These are phyloP conservation scores for Didymellaceae sp. DNA, from an alignment of 2,329 filamentous ascomycete genomes.

Conservation along the genomic window DNA sequence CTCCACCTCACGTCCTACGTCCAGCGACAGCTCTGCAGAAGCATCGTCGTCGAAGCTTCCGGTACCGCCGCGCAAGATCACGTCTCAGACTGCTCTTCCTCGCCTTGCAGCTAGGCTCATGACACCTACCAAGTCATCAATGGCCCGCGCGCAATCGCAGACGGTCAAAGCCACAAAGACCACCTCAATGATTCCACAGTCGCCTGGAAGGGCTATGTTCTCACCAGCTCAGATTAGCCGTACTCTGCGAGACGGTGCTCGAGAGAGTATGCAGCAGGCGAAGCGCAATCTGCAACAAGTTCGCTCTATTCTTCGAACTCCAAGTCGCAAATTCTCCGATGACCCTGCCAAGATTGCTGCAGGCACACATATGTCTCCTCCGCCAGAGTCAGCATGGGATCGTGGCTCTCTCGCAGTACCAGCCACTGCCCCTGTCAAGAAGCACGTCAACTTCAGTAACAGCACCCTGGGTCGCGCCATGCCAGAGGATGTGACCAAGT, in stretches of 20 bases:
- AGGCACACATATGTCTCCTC: conserved; percentile 63
- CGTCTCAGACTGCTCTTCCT: conserved; percentile 51
- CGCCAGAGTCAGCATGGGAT: conserved; percentile 49
- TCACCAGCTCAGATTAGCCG: conserved; percentile 42
- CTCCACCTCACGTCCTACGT: conserved; percentile 67
- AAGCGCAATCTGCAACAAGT: conserved; percentile 61
- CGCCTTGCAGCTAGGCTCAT: conserved; percentile 60
- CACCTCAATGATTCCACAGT: conserved; percentile 62
- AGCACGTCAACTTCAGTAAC: conserved; percentile 82
- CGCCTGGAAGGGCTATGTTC: conserved; percentile 60
- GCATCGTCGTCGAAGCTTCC: conserved; percentile 18
- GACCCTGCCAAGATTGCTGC: conserved; percentile 66
- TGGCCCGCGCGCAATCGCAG: conserved; percentile 62
- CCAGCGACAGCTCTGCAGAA: conserved; percentile 43
- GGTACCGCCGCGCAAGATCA: conserved; percentile 38
- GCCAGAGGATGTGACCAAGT: conserved; percentile 41
- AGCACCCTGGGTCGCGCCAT: conserved; percentile 62
- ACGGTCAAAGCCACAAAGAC: conserved; percentile 58
- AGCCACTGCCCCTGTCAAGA: conserved; percentile 75
- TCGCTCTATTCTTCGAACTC: conserved; percentile 68
- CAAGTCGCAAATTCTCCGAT: conserved; percentile 64
- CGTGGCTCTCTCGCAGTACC: conserved; percentile 61
- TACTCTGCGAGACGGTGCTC: conserved; percentile 48
- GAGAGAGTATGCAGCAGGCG: conserved; percentile 45
- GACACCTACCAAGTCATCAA: conserved; percentile 80